A percentile compares a stretch with the other conserved stretches of the same genome.
Conservation (phyloP, 2,329 filamentous ascomycete genomes). For the Dothideomycetidae sp. region DNA sequence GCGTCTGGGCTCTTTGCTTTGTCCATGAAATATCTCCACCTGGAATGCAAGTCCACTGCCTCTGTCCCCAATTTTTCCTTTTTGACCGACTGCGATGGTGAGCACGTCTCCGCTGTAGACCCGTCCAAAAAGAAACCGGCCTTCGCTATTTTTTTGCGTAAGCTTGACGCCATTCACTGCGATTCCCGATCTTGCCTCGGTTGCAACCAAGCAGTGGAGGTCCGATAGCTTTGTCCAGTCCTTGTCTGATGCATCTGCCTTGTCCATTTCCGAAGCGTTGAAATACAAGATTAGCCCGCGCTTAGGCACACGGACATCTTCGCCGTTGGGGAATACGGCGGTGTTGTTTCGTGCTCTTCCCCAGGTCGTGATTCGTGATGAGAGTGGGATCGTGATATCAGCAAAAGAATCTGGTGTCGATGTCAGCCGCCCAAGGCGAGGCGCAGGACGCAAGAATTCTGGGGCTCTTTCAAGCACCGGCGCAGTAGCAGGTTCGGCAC, state of each 20-base stretch:
- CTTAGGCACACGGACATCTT: slow-evolving; percentile 64
- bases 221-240: slow-evolving; percentile 40
- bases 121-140: slow-evolving; percentile 45
- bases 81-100: slow-evolving; percentile 47
- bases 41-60: slow-evolving; percentile 24
- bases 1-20: slow-evolving; percentile 16
- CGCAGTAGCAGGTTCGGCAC: not conserved
- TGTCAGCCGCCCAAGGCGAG: slow-evolving; percentile 49
- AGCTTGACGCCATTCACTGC: slow-evolving; percentile 60
- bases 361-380: slow-evolving; percentile 57
- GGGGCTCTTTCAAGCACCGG: slow-evolving; percentile 5
- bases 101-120: slow-evolving; percentile 67
- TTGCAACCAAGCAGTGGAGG: slow-evolving; percentile 59
- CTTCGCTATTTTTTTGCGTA: slow-evolving; percentile 38
- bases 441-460: slow-evolving; percentile 25
- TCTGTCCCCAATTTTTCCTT: slow-evolving; percentile 15
- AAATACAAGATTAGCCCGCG: slow-evolving; percentile 66
- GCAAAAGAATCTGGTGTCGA: slow-evolving; percentile 53
- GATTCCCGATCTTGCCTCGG: slow-evolving; percentile 63
- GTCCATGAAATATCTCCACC: slow-evolving; percentile 30
- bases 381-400: slow-evolving; percentile 49
- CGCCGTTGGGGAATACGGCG: slow-evolving; percentile 44
- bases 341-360: slow-evolving; percentile 60
- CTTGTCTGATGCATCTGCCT: slow-evolving; percentile 35
- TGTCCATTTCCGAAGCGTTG: slow-evolving; percentile 54